These are phyloP conservation scores for Linaria vulgaris DNA, from an alignment of 257 asterid species.

Conservation along the genomic window DNA sequence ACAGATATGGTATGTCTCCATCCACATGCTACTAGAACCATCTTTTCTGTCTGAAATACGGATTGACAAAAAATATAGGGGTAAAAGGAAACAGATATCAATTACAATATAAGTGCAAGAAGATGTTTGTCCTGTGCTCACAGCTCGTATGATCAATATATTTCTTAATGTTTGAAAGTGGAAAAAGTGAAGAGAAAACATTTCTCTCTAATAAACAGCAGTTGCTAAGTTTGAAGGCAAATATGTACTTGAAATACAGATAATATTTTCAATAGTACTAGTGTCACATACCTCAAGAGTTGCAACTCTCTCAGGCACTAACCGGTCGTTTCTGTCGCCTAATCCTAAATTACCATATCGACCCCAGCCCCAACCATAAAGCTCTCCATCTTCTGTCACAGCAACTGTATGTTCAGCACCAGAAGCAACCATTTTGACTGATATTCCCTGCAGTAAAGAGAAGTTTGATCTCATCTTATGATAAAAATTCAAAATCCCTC, in stretches of 20 bases:
- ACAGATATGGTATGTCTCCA: constrained; percentile 97
- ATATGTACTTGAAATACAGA: no score
- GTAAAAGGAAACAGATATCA: not conserved
- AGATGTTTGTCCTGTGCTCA: not conserved
- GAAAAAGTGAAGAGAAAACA: no score
- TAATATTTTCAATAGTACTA: not conserved
- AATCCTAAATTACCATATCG: constrained; percentile 94
- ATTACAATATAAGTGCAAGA: constrained; percentile 1
- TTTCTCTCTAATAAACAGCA: no score
- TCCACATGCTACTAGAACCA: constrained; percentile 92
- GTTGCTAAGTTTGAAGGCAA: no score
- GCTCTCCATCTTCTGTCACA: constrained; percentile 92
- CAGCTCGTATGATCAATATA: no score
- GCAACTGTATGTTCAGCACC: constrained; percentile 99
- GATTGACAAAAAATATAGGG: constrained; percentile 10
- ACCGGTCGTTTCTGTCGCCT: constrained; percentile 88
- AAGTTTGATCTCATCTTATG: not conserved
- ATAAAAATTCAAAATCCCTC: not conserved
- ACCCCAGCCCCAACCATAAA: constrained; percentile 99
- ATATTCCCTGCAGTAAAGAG: constrained; percentile 53
- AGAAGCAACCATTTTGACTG: constrained; percentile 94
- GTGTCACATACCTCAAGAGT: constrained; percentile 51
- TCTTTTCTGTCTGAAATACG: constrained; percentile 66
- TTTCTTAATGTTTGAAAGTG: no score
- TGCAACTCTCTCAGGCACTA: constrained; percentile 77